These are phyloP conservation scores for Nidularia sp. DNA, from an alignment of 768 basidiomycete species.

Conservation along the genomic window DNA sequence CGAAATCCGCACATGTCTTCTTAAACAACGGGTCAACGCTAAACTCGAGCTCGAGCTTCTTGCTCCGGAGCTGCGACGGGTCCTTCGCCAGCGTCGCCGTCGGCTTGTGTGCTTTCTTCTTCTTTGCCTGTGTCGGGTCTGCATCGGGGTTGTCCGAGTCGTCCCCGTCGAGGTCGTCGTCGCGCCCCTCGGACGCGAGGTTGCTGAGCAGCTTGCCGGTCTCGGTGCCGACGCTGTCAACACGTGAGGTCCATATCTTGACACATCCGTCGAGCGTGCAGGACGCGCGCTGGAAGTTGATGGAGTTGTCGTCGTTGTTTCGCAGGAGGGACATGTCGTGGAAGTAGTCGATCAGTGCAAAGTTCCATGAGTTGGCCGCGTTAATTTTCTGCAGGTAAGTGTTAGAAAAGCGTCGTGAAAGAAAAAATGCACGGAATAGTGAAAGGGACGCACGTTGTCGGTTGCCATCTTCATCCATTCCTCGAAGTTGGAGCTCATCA, in stretches of 20 bases:
- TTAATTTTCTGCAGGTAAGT: constrained; percentile 84
- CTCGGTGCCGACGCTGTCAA: constrained; percentile 95
- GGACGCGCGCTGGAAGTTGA: constrained; percentile 98
- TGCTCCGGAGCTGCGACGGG: constrained; percentile 73
- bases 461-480: constrained; percentile 99
- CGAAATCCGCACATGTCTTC: constrained; percentile 98
- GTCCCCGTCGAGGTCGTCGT: constrained; percentile 57
- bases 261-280: constrained; percentile 98
- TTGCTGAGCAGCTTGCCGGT: constrained; percentile 94
- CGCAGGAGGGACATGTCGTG: constrained; percentile 95
- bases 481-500: constrained; percentile 93
- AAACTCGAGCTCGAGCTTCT: constrained; percentile 95
- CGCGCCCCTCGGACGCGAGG: constrained; percentile 55
- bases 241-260: constrained; percentile 98
- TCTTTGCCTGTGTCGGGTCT: constrained; percentile 56
- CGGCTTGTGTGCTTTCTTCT: constrained; percentile 63
- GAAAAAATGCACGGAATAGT: constrained; percentile 4
- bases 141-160: constrained; percentile 67
- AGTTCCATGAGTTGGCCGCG: constrained; percentile 94
- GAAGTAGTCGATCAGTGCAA: constrained; percentile 98
- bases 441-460: constrained; percentile 71
- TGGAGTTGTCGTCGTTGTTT: constrained; percentile 90
- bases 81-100: constrained; percentile 90
- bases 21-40: constrained; percentile 94
- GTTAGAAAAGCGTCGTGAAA: constrained; percentile 4